These are phyloP conservation scores for Fistulinella prunicolor DNA, from an alignment of 768 basidiomycete species.

Conservation along the genomic window DNA sequence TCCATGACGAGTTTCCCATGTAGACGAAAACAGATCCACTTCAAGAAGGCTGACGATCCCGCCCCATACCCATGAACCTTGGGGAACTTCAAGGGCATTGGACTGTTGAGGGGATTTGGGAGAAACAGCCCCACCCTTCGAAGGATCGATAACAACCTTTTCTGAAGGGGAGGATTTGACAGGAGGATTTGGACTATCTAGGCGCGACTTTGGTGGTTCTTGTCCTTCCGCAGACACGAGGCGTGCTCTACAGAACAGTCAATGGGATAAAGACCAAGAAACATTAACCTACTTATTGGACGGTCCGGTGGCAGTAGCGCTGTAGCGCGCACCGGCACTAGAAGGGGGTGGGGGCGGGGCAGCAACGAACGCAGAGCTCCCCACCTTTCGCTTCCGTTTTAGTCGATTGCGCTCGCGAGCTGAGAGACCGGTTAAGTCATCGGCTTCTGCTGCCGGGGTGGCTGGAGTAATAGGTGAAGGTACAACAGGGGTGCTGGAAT, in stretches of 20 bases:
- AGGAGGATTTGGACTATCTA: constrained; percentile 53
- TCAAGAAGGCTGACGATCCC: constrained; percentile 76
- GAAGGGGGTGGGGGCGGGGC: constrained; percentile 62
- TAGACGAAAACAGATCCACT: constrained; percentile 77
- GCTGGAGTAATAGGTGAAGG: constrained; percentile 48
- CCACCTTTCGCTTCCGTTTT: constrained; percentile 91
- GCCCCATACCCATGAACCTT: constrained; percentile 85
- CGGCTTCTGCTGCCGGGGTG: constrained; percentile 35
- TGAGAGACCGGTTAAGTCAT: constrained; percentile 61
- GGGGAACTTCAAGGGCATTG: constrained; percentile 70
- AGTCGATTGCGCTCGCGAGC: constrained; percentile 91
- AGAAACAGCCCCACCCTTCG: constrained; percentile 81
- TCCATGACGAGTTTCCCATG: constrained; percentile 95
- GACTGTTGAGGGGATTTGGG: constrained; percentile 76
- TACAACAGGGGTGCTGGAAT: constrained; percentile 42
- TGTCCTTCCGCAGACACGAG: constrained; percentile 66
- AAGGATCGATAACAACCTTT: constrained; percentile 73
- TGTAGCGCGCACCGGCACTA: constrained; percentile 58
- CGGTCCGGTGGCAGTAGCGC: constrained; percentile 51
- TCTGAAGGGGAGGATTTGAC: constrained; percentile 44
- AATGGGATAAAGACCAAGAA: constrained; percentile 3
- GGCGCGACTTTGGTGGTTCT: constrained; percentile 46
- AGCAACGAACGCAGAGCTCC: constrained; percentile 78
- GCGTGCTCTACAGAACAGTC: constrained; percentile 52
- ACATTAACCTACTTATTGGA: constrained; percentile 51